phyloP scores from a whole-genome alignment of 2,329 filamentous ascomycete species.

The Domatiomyces globalis region DNA sequence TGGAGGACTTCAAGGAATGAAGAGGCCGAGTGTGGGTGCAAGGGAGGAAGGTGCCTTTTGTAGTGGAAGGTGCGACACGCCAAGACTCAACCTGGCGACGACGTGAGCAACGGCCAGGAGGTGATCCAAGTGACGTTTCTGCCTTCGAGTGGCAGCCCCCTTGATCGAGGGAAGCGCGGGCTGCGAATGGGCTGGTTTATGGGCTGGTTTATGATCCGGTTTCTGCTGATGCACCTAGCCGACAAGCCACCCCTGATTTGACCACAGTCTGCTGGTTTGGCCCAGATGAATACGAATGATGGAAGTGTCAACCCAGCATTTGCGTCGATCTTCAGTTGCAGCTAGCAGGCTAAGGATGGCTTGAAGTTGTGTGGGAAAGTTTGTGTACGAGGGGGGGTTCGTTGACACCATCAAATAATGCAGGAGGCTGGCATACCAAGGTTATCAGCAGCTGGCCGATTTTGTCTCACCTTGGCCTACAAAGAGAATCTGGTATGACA shows the following conservation, averaged over 20 bases:
- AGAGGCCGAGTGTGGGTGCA: neutral
- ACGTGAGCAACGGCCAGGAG: neutral
- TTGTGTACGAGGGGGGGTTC: neutral
- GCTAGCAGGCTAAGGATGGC: neutral
- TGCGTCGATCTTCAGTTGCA: neutral
- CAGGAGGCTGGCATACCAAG: neutral
- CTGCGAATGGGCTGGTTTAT: slow-evolving; percentile 5
- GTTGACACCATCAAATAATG: neutral
- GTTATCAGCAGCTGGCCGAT: neutral
- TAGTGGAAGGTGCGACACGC: neutral
- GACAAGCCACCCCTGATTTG: neutral
- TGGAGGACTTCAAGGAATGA: neutral
- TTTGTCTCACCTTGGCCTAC: neutral
- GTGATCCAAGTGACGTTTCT: neutral
- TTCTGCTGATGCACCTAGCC: neutral
- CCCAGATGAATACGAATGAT: neutral
- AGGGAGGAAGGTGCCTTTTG: neutral
- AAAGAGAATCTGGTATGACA: neutral
- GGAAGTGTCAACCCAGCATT: neutral
- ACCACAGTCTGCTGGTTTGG: neutral
- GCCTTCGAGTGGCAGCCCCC: neutral
- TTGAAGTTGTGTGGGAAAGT: neutral
- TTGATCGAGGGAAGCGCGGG: neutral
- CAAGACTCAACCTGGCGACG: neutral
- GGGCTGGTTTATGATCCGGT: slow-evolving; percentile 7